Conservation (phyloP, 2,329 filamentous ascomycete species). For the Bipolaris sorokiniana region DNA sequence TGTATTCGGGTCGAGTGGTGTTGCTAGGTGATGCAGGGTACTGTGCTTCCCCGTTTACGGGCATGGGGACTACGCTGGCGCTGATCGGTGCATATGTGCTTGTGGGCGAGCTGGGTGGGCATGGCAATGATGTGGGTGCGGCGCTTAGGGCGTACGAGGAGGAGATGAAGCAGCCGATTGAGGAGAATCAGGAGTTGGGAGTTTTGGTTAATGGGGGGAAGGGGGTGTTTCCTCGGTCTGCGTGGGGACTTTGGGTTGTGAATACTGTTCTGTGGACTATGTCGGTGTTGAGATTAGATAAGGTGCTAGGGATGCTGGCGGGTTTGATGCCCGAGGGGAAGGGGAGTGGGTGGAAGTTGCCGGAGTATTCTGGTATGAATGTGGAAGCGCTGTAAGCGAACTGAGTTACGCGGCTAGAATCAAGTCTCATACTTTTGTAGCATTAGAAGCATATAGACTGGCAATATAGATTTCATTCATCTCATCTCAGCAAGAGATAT, state of each 20-base stretch:
- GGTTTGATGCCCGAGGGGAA: neutral
- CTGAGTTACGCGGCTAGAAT: neutral
- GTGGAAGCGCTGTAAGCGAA: neutral
- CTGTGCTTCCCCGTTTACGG: conserved; percentile 32
- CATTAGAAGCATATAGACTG: neutral
- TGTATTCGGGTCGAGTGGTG: conserved; percentile 56
- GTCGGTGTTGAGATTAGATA: neutral
- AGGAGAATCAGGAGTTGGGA: conserved; percentile 27
- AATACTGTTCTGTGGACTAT: conserved; percentile 1
- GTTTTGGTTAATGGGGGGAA: neutral
- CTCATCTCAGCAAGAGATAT: neutral
- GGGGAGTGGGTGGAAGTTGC: conserved; percentile 3
- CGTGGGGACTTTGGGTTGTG: neutral
- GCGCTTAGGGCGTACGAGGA: conserved; percentile 34
- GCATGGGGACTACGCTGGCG: conserved; percentile 39
- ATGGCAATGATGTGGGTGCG: conserved; percentile 15
- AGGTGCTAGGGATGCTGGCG: neutral
- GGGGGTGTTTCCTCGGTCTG: neutral
- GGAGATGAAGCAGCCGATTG: conserved; percentile 23
- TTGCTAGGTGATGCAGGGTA: conserved; percentile 61
- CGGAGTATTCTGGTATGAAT: conserved; percentile 22
- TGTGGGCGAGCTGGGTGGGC: conserved; percentile 42
- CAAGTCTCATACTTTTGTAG: neutral
- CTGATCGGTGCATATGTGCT: conserved; percentile 49
- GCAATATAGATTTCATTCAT: too few species aligned